Base-by-base conservation (phyloP, 345 rosid genomes). In the Viola odorata region DNA sequence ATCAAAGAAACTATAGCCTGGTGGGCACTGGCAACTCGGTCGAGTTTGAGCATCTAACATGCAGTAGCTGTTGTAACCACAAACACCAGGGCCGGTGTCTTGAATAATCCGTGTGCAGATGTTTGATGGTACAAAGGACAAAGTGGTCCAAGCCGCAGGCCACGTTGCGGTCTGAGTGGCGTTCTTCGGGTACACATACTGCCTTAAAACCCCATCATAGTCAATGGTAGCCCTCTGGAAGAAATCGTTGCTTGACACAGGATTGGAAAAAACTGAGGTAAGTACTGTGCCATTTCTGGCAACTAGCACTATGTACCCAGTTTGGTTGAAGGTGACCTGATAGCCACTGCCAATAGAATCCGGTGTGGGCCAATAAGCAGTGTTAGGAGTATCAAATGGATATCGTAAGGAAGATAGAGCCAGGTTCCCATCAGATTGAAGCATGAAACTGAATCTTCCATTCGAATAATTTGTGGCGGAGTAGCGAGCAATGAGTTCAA, bases 41-140 rank as follows among this genome's bases (percentile, higher is more conserved):
- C 75, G 75, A 12, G 72, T 57, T 45, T 80, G 68, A 2, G 52
- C 60, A 47, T 69, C 72, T 6, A 78, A 10, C 11, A 1, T 42
- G 61, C 96, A 89, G 45, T 69, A 74, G 67, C 74, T 82, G 55
- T 84, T 84, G 75, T 44, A 77, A 36, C 91, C 96, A 50, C 94
- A 89, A 8, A 83, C 81, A 42, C 78, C 80, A 17, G 68, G 49
- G 6, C 89, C 84, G 3, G 41, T 13, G 0, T n/a, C 41, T 51
- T 10, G 53, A 4, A 0, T 2, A 7, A 82, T 49, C 0, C 15
- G 12, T 8, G 3, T 1, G 71, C 89, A 84, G 4, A 81, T 72
- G 63, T 89, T 62, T 51, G 65, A n/a, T 0, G 89, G 85, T 48
- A 55, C n/a, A 37, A 45, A 58, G 3, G 60, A 41, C 48, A 57